A percentile compares a stretch with the other conserved stretches of the same genome.
Evolutionary conservation across 2,329 filamentous ascomycete species (phyloP).

Genomic region (Trichoderma atrobrunneum): DNA sequence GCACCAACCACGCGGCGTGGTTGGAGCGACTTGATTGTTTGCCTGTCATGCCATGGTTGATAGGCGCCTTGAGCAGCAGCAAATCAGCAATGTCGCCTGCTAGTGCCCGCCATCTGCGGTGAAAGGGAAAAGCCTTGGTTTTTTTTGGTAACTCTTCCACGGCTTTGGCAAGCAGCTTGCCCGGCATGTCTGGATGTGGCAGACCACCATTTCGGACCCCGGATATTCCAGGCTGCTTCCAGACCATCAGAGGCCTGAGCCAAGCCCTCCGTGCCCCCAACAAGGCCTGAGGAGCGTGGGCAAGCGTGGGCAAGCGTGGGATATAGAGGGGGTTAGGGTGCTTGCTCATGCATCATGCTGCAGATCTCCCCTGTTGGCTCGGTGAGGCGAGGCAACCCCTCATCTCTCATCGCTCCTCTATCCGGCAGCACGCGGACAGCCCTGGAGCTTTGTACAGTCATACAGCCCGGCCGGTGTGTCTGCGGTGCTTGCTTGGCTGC

Average conservation of each 20-base stretch:
- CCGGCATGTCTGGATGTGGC: conserved; percentile 8
- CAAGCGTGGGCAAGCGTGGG: conserved; percentile 17
- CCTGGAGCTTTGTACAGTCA: background rate
- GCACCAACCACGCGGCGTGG: background rate
- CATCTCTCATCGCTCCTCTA: background rate
- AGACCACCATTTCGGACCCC: conserved; percentile 12
- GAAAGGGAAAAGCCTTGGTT: background rate
- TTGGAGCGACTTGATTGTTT: background rate
- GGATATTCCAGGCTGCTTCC: conserved; percentile 17
- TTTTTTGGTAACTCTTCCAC: background rate
- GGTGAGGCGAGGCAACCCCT: conserved; percentile 6
- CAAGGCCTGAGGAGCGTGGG: conserved; percentile 7
- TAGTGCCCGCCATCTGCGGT: background rate
- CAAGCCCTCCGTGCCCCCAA: conserved; percentile 15
- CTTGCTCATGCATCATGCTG: conserved; percentile 18
- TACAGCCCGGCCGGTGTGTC: background rate
- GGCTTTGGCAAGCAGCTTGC: background rate
- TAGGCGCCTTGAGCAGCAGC: background rate
- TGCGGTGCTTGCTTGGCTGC: background rate
- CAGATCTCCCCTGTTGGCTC: conserved; percentile 20
- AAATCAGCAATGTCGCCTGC: background rate
- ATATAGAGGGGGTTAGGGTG: conserved; percentile 14
- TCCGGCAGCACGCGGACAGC: conserved; percentile 12
- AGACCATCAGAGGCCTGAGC: conserved; percentile 15
- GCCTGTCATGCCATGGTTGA: background rate